Evolutionary conservation across 495 filamentous ascomycete genomes (phyloP).

Genomic region (Penicillium goetzii): DNA sequence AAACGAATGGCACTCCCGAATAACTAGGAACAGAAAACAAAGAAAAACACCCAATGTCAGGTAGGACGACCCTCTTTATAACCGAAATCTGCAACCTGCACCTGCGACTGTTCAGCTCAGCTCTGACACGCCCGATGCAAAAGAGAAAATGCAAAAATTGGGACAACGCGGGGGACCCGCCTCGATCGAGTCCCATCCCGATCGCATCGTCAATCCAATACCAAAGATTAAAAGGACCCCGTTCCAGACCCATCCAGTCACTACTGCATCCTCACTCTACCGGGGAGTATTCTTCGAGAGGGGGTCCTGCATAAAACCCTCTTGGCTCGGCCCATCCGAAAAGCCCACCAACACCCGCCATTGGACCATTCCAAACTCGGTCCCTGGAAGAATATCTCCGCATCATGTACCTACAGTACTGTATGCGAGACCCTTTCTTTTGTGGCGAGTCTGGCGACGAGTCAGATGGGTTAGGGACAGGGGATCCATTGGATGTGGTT

Average conservation of each 20-base stretch:
- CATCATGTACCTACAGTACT: neutral
- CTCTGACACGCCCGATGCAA: neutral
- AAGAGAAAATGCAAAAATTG: neutral
- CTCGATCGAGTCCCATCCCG: neutral
- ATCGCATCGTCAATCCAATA: neutral
- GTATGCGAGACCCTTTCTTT: constrained; percentile 1
- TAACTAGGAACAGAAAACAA: neutral
- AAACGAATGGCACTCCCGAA: neutral
- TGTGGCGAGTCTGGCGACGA: neutral
- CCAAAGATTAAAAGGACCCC: neutral
- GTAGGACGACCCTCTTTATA: neutral
- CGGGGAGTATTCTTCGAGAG: neutral
- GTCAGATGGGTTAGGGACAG: neutral
- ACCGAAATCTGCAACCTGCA: neutral
- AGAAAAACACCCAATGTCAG: neutral
- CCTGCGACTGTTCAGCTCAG: neutral
- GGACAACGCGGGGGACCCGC: neutral
- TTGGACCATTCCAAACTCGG: constrained; percentile 3
- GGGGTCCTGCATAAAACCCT: constrained; percentile 15
- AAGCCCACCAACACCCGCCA: neutral
- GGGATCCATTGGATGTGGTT: constrained; percentile 12
- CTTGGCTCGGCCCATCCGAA: constrained; percentile 16
- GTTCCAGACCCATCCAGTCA: neutral
- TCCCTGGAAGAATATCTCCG: neutral
- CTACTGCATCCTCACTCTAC: too few species aligned